A percentile compares a stretch with the other conserved stretches of the same genome.
Evolutionary conservation across 75 land plant genomes (phyloP).

Genomic region (Pinus tabuliformis): DNA sequence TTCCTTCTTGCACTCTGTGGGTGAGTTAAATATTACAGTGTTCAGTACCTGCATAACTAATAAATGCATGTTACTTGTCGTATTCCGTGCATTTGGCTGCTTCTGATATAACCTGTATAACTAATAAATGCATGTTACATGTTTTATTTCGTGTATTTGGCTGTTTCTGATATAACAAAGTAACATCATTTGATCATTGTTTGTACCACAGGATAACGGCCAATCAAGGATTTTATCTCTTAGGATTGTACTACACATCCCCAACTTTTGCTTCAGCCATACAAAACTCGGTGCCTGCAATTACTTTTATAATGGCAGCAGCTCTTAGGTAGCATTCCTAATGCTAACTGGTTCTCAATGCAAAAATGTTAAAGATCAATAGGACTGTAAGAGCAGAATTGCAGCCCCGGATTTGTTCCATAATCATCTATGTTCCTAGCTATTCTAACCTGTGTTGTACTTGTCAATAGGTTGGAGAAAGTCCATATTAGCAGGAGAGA

Average conservation of each 20-base stretch:
- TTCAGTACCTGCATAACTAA: neutral
- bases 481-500: slow-evolving; percentile 55
- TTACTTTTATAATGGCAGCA: slow-evolving; percentile 81
- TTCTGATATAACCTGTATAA: neutral
- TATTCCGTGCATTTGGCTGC: too few relatives aligned
- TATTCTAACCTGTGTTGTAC: slow-evolving; percentile 11
- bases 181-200: neutral
- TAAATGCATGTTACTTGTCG: too few relatives aligned
- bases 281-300: slow-evolving; percentile 84
- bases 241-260: slow-evolving; percentile 83
- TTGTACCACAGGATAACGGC: slow-evolving; percentile 58
- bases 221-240: slow-evolving; percentile 74
- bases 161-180: neutral
- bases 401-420: too few relatives aligned
- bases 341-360: too few relatives aligned
- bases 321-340: slow-evolving; percentile 42
- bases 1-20: slow-evolving; percentile 73
- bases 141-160: too few relatives aligned
- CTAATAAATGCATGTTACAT: too few relatives aligned
- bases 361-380: too few relatives aligned
- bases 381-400: too few relatives aligned
- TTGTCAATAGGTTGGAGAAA: slow-evolving; percentile 33
- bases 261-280: slow-evolving; percentile 86
- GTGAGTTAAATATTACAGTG: slow-evolving; percentile 24
- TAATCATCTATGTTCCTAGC: too few relatives aligned